These are phyloP conservation scores for Dalbergia cultrata DNA, from an alignment of 306 rosid genomes.

Conservation along the genomic window DNA sequence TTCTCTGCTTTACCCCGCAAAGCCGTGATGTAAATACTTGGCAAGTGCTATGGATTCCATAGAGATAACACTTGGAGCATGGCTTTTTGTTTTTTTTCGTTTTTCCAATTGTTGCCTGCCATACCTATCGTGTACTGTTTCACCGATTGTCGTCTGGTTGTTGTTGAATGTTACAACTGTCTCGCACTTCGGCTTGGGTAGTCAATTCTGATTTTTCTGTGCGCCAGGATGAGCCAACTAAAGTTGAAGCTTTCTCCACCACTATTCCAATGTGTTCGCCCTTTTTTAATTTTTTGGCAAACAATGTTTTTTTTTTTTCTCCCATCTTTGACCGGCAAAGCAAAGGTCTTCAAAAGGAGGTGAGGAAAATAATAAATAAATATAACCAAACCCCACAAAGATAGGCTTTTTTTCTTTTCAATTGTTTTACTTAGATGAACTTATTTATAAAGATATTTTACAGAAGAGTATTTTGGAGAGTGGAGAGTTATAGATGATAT, in stretches of 20 bases:
- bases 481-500: background rate
- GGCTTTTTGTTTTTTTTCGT: background rate
- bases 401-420: background rate
- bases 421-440: no score
- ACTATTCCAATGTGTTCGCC: background rate
- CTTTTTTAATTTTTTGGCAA: background rate
- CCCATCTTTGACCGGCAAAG: constrained; percentile 35
- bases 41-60: background rate
- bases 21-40: constrained; percentile 23
- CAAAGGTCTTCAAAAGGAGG: background rate
- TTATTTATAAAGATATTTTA: no score
- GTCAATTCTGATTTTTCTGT: constrained; percentile 42
- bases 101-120: constrained; percentile 5
- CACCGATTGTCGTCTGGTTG: background rate
- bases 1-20: background rate
- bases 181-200: constrained; percentile 41
- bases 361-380: background rate
- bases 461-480: no score
- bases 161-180: constrained; percentile 41
- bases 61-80: background rate
- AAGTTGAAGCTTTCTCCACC: constrained; percentile 47
- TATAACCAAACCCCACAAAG: background rate
- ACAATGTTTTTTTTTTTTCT: background rate
- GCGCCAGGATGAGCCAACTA: constrained; percentile 44
- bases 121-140: background rate